A percentile compares a stretch with the other conserved stretches of the same genome.
Evolutionary conservation across 1,284 basidiomycete genomes (phyloP).

Genomic region (Sporisorium iseilematis-ciliati): DNA sequence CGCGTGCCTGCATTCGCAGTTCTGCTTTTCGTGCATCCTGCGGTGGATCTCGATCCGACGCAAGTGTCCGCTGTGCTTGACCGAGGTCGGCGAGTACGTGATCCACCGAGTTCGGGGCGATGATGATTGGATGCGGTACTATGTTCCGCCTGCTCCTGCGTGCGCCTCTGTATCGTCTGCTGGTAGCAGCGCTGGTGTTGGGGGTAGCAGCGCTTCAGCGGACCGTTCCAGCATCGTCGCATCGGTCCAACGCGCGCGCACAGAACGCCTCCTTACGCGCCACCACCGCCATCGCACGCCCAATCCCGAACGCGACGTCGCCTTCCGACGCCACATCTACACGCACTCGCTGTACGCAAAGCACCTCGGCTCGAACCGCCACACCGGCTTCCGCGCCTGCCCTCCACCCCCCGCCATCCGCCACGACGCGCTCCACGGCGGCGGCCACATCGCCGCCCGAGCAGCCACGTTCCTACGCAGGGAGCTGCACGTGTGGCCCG

Average conservation of each 20-base stretch:
- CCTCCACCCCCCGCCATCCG: constrained; percentile 47
- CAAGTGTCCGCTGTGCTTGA: constrained; percentile 67
- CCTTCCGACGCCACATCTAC: constrained; percentile 61
- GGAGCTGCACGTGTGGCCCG: constrained; percentile 64
- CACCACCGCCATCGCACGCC: constrained; percentile 11
- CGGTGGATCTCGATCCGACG: constrained; percentile 64
- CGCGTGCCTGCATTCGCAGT: constrained; percentile 64
- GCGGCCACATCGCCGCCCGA: constrained; percentile 4
- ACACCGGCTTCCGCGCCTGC: constrained; percentile 59
- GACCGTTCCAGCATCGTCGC: not conserved
- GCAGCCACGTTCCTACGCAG: constrained; percentile 61
- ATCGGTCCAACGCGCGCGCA: constrained; percentile 14
- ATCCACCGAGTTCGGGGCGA: constrained; percentile 63
- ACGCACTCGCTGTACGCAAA: constrained; percentile 56
- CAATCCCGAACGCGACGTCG: constrained; percentile 44
- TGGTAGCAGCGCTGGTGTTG: no score
- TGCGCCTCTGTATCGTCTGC: not conserved
- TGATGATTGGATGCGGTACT: constrained; percentile 62
- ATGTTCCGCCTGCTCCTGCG: constrained; percentile 35
- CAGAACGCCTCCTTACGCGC: not conserved
- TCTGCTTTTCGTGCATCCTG: constrained; percentile 69
- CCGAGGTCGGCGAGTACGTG: constrained; percentile 55
- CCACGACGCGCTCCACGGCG: not conserved
- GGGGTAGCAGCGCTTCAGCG: no score
- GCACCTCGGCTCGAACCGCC: constrained; percentile 66